Base-by-base conservation (phyloP, 768 basidiomycete genomes). In the Butyriboletus loyo region DNA sequence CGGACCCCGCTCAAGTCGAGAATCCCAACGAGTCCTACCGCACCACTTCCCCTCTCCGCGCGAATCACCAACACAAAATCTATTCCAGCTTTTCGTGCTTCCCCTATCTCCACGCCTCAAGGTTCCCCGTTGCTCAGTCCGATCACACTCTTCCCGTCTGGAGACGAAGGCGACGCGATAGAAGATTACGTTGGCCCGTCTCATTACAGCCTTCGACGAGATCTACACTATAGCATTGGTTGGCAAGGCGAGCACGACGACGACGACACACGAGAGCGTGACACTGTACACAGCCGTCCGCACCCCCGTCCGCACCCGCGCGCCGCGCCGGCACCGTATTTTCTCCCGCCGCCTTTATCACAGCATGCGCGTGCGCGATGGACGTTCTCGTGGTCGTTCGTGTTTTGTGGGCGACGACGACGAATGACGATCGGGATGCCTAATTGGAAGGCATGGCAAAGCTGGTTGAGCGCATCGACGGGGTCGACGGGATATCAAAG, bases 301-400 rank as follows among this genome's bases (percentile, higher is more conserved):
- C 42, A 32, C 19, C 5, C 38, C 5, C 39, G 22, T 27, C 1
- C 24, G 24, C 45, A 31, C 37, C 5, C 32, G 11, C 49, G 42
- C 21, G 4, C 22, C 2, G 8, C 37, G 4, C 8, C 54, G 27
- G 43, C 54, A 35, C 60, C 68, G 35, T 63, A 73, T 46, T 80
- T 76, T 52, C 72, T 75, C 28, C 74, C 75, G 4, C 72, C 72
- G 14, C 74, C 74, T 34, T 53, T 51, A 9, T 56, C 61, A 21
- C 69, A 64, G 41, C 55, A 63, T 24, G 43, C 52, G 19, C 62
- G 58, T n/a, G 27, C 25, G 55, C 55, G 50, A 61, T 63, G 40
- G 40, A 68, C 72, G 65, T 65, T 69, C 36, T 80, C 77, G 19
- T 80, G 78, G 75, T 73, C 78, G 17, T 86, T 87, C 60, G 73